Evolutionary conservation across 805 yeast species (phyloP), one percentile per base, ranked within the genome.

Genomic region (Priceomyces medius): DNA sequence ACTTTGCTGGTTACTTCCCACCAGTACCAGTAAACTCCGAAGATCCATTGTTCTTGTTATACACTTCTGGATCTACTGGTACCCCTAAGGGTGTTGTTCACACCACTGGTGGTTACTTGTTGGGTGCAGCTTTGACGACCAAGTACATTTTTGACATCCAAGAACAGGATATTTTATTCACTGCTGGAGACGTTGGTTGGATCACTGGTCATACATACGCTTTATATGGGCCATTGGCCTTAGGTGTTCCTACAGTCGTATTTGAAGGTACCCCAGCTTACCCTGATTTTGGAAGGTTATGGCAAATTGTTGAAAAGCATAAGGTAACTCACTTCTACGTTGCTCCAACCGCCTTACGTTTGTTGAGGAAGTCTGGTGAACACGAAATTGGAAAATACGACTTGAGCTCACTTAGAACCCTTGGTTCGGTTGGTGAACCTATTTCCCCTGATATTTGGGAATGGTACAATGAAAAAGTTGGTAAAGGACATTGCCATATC

Each of bases 141-240:
- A 81, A 81, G 56, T 86, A 86, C 56, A 77, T 80, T 34, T 86
- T 86, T 63, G 95, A 86, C 63, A 73, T 84, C 31, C 89, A 85
- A 55, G 74, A 77, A 31, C 81, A 83, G 44, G 95, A 86, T 59
- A 71, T 80, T 10, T 72, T 86, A 43, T 86, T 86, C 74, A 85
- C 93, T 13, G 93, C 95, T 21, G 95, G 93, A 59, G 95, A 86
- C 66, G 84, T 86, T 40, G 95, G 95, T 56, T 86, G 95, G 95
- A 84, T 86, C 56, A 86, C 95, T 5, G 95, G 95, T 44, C 95
- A 86, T 66, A 76, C 93, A 8, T 86, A 86, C 55, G 89, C 81
- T 14, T 78, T 85, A 37, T 86, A 86, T 60, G 95, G 95, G 42
- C 95, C 95, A 28, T 71, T 86, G 58, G 62, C 77, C 21, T 73